Evolutionary conservation across 371 early-diverging fungal genomes (phyloP).

Genomic region (Mucor indicus): DNA sequence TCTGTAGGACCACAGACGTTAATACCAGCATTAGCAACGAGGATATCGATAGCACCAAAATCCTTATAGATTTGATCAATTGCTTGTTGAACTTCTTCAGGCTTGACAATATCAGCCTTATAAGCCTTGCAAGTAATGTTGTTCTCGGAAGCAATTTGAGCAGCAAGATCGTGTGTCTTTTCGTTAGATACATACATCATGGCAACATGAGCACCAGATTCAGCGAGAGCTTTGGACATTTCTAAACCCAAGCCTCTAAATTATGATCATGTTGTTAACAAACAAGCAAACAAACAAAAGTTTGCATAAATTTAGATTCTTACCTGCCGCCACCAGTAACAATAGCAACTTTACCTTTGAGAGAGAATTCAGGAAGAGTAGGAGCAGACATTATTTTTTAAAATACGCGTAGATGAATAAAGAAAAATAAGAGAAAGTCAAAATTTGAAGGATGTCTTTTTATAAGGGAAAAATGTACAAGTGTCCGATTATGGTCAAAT

Average conservation of each 20-base stretch:
- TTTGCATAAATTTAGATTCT: background rate
- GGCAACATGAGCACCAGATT: conserved; percentile 47
- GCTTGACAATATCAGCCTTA: conserved; percentile 36
- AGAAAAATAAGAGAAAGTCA: background rate
- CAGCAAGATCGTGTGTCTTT: conserved; percentile 35
- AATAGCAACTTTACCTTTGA: conserved; percentile 41
- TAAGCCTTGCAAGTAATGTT: conserved; percentile 42
- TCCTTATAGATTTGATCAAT: conserved; percentile 41
- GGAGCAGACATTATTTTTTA: conserved; percentile 4
- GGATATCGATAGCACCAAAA: conserved; percentile 42
- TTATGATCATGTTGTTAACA: background rate
- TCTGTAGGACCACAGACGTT: conserved; percentile 32
- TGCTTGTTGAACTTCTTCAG: conserved; percentile 22
- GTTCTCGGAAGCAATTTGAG: conserved; percentile 30
- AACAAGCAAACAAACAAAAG: background rate
- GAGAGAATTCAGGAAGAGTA: conserved; percentile 36
- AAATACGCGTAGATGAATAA: conserved; percentile 1
- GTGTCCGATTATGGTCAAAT: too few relatives aligned
- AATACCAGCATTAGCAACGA: conserved; percentile 51
- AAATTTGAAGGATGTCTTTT: too few relatives aligned
- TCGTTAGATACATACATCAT: conserved; percentile 47
- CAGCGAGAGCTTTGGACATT: conserved; percentile 44
- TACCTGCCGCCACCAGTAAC: conserved; percentile 51
- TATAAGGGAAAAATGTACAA: too few relatives aligned
- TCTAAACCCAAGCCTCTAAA: conserved; percentile 42